Base-by-base conservation (phyloP, 208 protist genomes). In the Zelonia costaricensis region DNA sequence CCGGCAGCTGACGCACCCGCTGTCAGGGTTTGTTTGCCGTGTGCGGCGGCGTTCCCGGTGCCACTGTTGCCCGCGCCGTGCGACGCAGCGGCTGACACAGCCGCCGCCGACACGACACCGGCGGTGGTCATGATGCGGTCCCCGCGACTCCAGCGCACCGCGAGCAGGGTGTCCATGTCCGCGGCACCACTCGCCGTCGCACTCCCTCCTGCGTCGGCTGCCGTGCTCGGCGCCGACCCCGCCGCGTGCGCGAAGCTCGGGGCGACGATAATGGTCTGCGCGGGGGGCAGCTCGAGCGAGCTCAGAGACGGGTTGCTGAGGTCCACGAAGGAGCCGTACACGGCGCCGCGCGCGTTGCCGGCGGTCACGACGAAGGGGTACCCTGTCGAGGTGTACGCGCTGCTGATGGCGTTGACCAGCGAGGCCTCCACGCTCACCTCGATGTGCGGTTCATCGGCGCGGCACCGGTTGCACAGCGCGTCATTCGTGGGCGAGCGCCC, bases 251-350 rank as follows among this genome's bases (percentile, higher is more conserved):
- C 36, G 31, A 43, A 42, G 60, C 76, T 53, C 27, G 68, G 62
- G 3, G 55, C 63, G 5, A 82, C 42, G 25, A 95, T 67, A 46
- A 90, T 62, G 2, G 81, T 82, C 60, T 83, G 78, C 33, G 44
- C 33, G 13, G 88, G 88, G 15, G 88, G 88, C 28, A 92, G 55
- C 49, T 84, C 87, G 15, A 95, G 35, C 27, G 76, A 76, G 63
- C 77, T 69, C 13, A 92, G 35, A 8, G 71, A 75, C 7, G 78
- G 76, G 53, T 70, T 89, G 20, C 69, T 69, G 1, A 86, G 69
- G 51, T 95, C 88, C 0, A 91, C 78, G 56, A 89, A 91, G 35
- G 81, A 78, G 30, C 81, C 81, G 58, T 91, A 90, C 33, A 92
- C 74, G 31, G 57, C 54, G 27, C 67, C 74, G 46, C 68, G 59